Evolutionary conservation across 495 filamentous ascomycete genomes (phyloP).

Genomic region (Bacidia gigantensis): DNA sequence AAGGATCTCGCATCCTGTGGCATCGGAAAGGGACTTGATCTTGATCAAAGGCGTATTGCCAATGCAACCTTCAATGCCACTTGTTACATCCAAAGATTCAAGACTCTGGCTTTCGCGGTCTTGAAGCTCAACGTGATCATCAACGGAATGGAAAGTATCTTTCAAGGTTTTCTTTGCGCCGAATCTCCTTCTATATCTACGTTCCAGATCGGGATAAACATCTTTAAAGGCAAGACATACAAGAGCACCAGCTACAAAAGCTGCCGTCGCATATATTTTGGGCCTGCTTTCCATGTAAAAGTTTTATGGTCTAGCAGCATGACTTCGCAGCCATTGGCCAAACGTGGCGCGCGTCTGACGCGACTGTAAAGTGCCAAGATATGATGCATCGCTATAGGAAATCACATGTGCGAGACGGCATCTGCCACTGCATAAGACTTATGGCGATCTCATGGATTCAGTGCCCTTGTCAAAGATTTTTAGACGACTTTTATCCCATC

Average conservation of each 20-base stretch:
- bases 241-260: slow-evolving; percentile 60
- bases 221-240: slow-evolving; percentile 64
- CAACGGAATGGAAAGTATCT: background rate
- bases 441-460: slow-evolving; percentile 58
- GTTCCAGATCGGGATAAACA: slow-evolving; percentile 54
- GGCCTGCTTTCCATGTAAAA: slow-evolving; percentile 20
- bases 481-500: slow-evolving; percentile 63
- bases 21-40: slow-evolving; percentile 77
- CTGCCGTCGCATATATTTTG: slow-evolving; percentile 41
- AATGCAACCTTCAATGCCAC: slow-evolving; percentile 85
- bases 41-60: slow-evolving; percentile 85
- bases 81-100: slow-evolving; percentile 12
- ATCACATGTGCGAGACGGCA: no score
- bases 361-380: no score
- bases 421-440: background rate
- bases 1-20: slow-evolving; percentile 84
- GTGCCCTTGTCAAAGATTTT: slow-evolving; percentile 66
- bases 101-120: slow-evolving; percentile 11
- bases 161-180: slow-evolving; percentile 10
- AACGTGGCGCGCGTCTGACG: no score
- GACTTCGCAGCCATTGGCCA: no score
- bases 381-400: no score
- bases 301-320: no score
- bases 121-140: slow-evolving; percentile 13
- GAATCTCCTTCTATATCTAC: slow-evolving; percentile 38